Conservation (phyloP, 495 filamentous ascomycete species). For the Xylona heveae region DNA sequence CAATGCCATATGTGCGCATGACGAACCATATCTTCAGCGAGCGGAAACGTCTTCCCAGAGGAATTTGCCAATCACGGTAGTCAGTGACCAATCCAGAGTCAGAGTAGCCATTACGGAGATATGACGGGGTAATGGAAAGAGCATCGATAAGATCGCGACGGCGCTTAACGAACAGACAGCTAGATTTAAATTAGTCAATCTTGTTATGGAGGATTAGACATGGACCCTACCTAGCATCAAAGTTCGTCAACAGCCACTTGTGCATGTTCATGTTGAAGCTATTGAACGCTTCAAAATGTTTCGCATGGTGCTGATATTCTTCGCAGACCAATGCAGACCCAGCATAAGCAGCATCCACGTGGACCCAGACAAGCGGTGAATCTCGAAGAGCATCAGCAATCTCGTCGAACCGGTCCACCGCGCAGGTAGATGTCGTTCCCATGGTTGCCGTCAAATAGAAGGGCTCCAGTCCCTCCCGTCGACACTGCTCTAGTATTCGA, state of each 20-base stretch:
- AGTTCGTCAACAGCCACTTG: constrained; percentile 93
- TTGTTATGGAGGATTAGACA: not conserved
- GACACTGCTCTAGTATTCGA: constrained; percentile 34
- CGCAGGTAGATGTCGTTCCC: constrained; percentile 77
- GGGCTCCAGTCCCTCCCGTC: constrained; percentile 45
- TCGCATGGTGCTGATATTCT: constrained; percentile 52
- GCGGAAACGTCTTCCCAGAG: constrained; percentile 80
- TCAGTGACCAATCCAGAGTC: constrained; percentile 79
- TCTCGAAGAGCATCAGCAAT: constrained; percentile 43
- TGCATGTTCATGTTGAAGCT: constrained; percentile 93
- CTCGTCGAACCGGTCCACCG: constrained; percentile 57
- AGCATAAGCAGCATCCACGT: constrained; percentile 93
- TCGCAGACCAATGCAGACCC: constrained; percentile 64
- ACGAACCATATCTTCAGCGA: constrained; percentile 96
- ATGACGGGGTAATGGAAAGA: constrained; percentile 64
- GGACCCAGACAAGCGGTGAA: constrained; percentile 61
- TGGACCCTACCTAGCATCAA: constrained; percentile 47
- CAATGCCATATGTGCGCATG: constrained; percentile 63
- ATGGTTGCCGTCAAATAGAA: constrained; percentile 76
- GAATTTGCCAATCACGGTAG: constrained; percentile 97
- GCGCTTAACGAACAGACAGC: constrained; percentile 56
- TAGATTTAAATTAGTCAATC: constrained; percentile 13
- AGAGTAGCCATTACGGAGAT: constrained; percentile 59
- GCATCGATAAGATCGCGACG: constrained; percentile 55
- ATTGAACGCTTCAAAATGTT: constrained; percentile 45